Evolutionary conservation across 371 early-diverging fungal species (phyloP).

Genomic region (Lichtheimia ramosa): DNA sequence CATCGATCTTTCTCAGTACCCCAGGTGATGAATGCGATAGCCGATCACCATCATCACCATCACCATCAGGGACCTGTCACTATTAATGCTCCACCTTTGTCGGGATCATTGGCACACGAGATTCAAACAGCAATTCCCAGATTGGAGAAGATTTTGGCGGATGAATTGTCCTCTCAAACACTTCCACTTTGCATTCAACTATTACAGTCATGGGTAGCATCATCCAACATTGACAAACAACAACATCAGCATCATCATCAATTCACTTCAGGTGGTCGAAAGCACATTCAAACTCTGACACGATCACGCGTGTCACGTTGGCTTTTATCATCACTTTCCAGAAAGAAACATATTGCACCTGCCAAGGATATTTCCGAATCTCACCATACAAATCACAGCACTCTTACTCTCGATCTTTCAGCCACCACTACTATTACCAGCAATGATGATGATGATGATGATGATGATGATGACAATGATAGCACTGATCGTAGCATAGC

Average conservation of each 20-base stretch:
- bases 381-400: background rate
- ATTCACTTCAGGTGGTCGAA: background rate
- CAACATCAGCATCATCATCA: background rate
- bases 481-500: no score
- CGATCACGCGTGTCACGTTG: constrained; percentile 6
- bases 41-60: background rate
- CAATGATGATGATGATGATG: no score
- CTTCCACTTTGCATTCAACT: constrained; percentile 13
- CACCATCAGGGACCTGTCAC: background rate
- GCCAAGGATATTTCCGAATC: constrained; percentile 10
- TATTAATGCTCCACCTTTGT: background rate
- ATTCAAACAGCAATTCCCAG: constrained; percentile 10
- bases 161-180: constrained; percentile 2
- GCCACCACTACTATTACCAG: no score
- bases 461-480: no score
- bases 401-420: no score
- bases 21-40: background rate
- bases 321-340: constrained; percentile 4
- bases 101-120: constrained; percentile 1
- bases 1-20: constrained; percentile 7
- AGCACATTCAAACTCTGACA: constrained; percentile 1
- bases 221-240: constrained; percentile 1
- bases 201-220: constrained; percentile 3
- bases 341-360: constrained; percentile 4
- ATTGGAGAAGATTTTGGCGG: constrained; percentile 6